Base-by-base conservation (phyloP, 345 rosid species). In the Eutrema yunnanense region DNA sequence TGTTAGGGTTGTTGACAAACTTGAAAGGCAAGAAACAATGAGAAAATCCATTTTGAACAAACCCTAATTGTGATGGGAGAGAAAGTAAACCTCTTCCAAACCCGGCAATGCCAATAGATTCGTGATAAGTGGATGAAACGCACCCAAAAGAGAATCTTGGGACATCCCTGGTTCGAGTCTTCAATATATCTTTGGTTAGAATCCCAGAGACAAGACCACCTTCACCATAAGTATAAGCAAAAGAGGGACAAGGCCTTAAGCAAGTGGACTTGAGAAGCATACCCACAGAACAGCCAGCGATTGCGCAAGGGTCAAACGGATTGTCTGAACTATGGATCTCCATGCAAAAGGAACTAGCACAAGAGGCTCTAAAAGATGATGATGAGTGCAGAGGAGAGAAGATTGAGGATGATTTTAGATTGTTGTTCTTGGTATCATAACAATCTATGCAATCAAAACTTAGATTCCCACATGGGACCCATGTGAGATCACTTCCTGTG, bases 21-120 rank as follows among this genome's bases (percentile, higher is more conserved):
- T 85, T 92, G 84, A 90, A 92, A 42, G 88, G 69, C 78, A 90
- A 84, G 88, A 92, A 92, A 71, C 96, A 90, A 47, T 90, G 93
- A 54, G 96, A 86, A 76, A 92, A 92, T 4, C 90, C 92, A 75
- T 81, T 92, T 41, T 78, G 76, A 69, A 82, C 82, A 69, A 90
- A 79, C 73, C 98, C 98, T 61, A 92, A 63, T 19, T 90, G 96
- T 1, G 93, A 86, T 32, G 96, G 92, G 29, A 90, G 52, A 14
- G 93, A 88, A 30, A 92, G 91, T 11, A 76, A n/a, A 13, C 98
- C 96, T 79, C 81, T 88, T 26, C 96, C 96, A 78, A 92, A 92
- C 65, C 96, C 98, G 10, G 88, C 92, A 62, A 92, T 86, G 36
- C 98, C 98, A 34, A 87, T 79, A 19, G 96, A 91, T 60, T 90